Evolutionary conservation across 2,329 filamentous ascomycete species (phyloP), one percentile per base, ranked within the genome.

Genomic region (Tolypocladium inflatum): DNA sequence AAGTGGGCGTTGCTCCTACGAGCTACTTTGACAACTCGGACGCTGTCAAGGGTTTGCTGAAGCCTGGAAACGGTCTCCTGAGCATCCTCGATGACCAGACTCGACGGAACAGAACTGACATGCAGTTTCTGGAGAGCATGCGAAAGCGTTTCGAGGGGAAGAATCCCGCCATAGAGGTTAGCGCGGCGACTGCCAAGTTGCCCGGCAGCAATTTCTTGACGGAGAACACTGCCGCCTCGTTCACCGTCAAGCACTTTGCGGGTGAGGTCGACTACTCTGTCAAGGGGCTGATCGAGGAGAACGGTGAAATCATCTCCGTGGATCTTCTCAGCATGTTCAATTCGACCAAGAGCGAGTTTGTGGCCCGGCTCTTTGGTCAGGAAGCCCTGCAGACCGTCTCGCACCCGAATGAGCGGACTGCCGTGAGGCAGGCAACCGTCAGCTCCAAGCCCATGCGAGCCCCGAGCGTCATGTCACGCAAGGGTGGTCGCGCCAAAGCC

Each of bases 1-100:
- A 99, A 70, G 90, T 99, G 41, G 85, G 81, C 38, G 90, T 99
- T 3, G 83, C 92, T 2, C 87, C 92, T 0, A 97, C 93, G 0
- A 96, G 91, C 75, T 99, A 97, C 73, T 99, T 97, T 66, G 94
- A 99, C 73, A 99, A 97, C 72, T 91, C 90, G 0, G 94, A 97
- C 71, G 91, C 93, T 11, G 91, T 97, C 60, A 91, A 89, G 67
- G 93, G 91, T 15, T 80, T 99, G 38, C 78, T 99, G 57, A 99
- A 97, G 76, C 81, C 90, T 58, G 91, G 92, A 33, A 97, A 97
- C 67, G 94, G 94, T 51, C 78, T 99, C 43, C 79, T 99, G 23
- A 92, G 91, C 73, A 99, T 99, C 62, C 78, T 99, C 0, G 94
- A 99, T 68, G 94, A 99, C 68, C 94, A 99, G 73, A 96, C 91